phyloP scores from a whole-genome alignment of 306 rosid species.

The Cicer judaicum region DNA sequence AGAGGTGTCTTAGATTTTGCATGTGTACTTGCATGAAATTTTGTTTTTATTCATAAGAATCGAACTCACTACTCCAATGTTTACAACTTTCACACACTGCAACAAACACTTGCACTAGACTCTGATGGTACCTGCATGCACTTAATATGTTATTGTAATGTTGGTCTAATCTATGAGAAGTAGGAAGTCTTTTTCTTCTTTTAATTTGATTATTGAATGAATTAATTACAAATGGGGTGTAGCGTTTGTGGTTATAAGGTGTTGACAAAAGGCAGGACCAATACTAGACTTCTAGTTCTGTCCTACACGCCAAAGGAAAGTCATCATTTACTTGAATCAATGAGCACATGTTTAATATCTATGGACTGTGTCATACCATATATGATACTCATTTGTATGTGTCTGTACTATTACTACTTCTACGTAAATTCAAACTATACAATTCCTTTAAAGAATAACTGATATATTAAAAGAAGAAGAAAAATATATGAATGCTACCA shows the following conservation, averaged over 20 bases:
- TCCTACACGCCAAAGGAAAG: background rate
- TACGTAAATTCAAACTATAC: background rate
- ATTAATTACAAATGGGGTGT: background rate
- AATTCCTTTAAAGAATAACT: background rate
- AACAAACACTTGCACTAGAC: too few species aligned
- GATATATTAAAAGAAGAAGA: background rate
- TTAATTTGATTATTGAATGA: constrained; percentile 6
- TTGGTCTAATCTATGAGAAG: constrained; percentile 26
- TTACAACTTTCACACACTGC: too few species aligned
- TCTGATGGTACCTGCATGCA: background rate
- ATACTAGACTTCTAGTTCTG: background rate
- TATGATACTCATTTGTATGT: background rate
- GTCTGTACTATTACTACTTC: background rate
- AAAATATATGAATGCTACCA: background rate
- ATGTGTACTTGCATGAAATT: background rate
- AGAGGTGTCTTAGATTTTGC: background rate
- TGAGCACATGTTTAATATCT: too few species aligned
- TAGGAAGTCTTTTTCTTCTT: background rate
- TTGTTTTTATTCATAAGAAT: too few species aligned
- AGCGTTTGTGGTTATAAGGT: background rate
- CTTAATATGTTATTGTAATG: background rate
- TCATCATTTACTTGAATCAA: background rate
- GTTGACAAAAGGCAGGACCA: constrained; percentile 8
- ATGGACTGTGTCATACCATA: background rate
- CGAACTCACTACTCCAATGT: too few species aligned